Conservation (phyloP, 306 rosid species). For the Vigna nakashimae region DNA sequence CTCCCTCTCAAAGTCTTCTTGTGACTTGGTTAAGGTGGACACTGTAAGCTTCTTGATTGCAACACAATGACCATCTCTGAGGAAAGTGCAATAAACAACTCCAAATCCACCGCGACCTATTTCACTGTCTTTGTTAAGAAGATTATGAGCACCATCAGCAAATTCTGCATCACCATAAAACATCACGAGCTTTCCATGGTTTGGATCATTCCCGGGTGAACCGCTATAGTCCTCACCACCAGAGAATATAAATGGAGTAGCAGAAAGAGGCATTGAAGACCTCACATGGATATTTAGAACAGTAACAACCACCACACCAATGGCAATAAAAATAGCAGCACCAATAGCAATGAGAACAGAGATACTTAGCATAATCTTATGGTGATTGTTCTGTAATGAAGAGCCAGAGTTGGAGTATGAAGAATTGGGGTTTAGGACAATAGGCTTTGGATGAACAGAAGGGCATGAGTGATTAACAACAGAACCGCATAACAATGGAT, state of each 20-base stretch:
- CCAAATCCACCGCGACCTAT: constrained; percentile 98
- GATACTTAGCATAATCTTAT: constrained; percentile 75
- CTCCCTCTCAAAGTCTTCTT: constrained; percentile 78
- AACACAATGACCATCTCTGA: constrained; percentile 72
- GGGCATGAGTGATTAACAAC: constrained; percentile 77
- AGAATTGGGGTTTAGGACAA: constrained; percentile 95
- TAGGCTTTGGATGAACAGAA: constrained; percentile 87
- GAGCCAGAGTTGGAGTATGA: constrained; percentile 54
- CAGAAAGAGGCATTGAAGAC: constrained; percentile 62
- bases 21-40: constrained; percentile 75
- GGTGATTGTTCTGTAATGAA: constrained; percentile 60
- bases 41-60: constrained; percentile 87
- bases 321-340: constrained; percentile 77
- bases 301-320: constrained; percentile 78
- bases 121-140: constrained; percentile 82
- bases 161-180: constrained; percentile 84
- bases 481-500: constrained; percentile 90
- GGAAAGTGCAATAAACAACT: constrained; percentile 72
- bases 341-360: constrained; percentile 92
- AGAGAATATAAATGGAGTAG: constrained; percentile 62
- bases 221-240: constrained; percentile 74
- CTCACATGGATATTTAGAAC: constrained; percentile 74
- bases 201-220: constrained; percentile 68
- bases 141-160: constrained; percentile 68
- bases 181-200: constrained; percentile 85